phyloP scores from a whole-genome alignment of 257 asterid genomes.

The Haberlea rhodopensis region DNA sequence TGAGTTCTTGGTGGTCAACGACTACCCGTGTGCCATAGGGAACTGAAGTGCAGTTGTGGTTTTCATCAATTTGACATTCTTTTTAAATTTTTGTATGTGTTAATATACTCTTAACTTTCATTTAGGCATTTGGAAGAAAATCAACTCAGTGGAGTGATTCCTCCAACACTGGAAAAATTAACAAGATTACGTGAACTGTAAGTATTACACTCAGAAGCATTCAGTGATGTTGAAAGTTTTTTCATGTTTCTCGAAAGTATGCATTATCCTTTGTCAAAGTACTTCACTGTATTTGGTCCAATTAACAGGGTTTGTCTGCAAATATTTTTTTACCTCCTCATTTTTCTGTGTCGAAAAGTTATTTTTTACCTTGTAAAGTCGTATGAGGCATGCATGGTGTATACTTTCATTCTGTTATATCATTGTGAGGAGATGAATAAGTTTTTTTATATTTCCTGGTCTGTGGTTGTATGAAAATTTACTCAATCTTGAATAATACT shows the following conservation, averaged over 20 bases:
- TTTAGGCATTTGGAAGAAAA: slow-evolving; percentile 84
- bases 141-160: slow-evolving; percentile 60
- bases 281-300: too few relatives aligned
- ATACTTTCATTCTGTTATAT: too few relatives aligned
- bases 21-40: neutral
- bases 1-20: slow-evolving; percentile 5
- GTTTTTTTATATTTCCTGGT: neutral
- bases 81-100: neutral
- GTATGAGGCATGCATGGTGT: neutral
- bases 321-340: neutral
- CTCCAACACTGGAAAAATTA: slow-evolving; percentile 56
- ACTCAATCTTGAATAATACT: neutral
- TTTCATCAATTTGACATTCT: neutral
- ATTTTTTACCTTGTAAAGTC: neutral
- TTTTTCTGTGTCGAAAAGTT: neutral
- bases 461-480: neutral
- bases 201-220: slow-evolving; percentile 34
- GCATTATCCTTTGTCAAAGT: neutral
- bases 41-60: neutral
- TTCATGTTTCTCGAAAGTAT: neutral
- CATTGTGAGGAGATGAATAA: neutral
- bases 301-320: too few relatives aligned
- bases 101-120: slow-evolving; percentile 15
- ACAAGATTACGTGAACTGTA: slow-evolving; percentile 60
- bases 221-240: neutral